phyloP scores from a whole-genome alignment of 2,329 filamentous ascomycete genomes.

The Aspergillus latus region DNA sequence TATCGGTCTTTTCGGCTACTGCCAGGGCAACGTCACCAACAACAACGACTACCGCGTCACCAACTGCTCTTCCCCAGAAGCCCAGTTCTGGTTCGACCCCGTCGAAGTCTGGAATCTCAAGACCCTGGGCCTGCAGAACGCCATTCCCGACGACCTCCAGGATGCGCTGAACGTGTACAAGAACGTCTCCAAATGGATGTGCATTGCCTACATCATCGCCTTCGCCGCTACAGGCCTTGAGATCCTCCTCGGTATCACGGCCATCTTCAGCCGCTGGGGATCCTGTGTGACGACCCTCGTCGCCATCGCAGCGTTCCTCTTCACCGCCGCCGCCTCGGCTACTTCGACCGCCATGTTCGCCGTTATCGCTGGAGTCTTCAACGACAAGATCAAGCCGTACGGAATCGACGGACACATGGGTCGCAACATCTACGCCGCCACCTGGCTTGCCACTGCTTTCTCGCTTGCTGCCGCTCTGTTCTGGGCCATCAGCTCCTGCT shows the following conservation, averaged over 20 bases:
- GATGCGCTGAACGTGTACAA: conserved; percentile 71
- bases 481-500: conserved; percentile 91
- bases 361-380: conserved; percentile 67
- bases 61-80: conserved; percentile 68
- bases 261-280: conserved; percentile 77
- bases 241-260: conserved; percentile 75
- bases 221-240: conserved; percentile 68
- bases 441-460: conserved; percentile 80
- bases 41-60: conserved; percentile 52
- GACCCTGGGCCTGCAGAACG: conserved; percentile 55
- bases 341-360: conserved; percentile 74
- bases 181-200: conserved; percentile 75
- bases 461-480: conserved; percentile 75
- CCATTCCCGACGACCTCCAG: conserved; percentile 66
- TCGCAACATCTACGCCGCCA: conserved; percentile 65
- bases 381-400: conserved; percentile 67
- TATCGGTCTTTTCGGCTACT: conserved; percentile 85
- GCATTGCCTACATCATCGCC: conserved; percentile 75
- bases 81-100: conserved; percentile 74
- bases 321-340: conserved; percentile 65
- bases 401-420: conserved; percentile 68
- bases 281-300: conserved; percentile 80
- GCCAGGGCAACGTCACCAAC: conserved; percentile 60
- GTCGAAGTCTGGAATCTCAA: conserved; percentile 67
- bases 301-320: conserved; percentile 57